Evolutionary conservation across 1,139 yeast species (phyloP), one percentile per base, ranked within the genome.

Genomic region (Debaryomyces udenii): DNA sequence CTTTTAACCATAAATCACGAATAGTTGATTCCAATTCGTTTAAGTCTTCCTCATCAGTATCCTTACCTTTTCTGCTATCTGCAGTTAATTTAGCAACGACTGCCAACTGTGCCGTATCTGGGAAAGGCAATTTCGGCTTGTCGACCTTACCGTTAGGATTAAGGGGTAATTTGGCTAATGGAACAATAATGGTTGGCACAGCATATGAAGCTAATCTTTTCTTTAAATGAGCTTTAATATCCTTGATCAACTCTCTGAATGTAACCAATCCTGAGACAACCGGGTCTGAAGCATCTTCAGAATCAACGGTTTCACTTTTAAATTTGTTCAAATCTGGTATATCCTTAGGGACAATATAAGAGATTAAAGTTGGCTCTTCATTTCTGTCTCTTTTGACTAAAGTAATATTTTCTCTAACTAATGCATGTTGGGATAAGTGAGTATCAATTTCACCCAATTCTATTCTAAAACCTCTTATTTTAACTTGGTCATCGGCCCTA

Each of bases 121-220:
- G 99, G 78, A 87, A 89, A 39, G 97, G 98, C 50, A 93, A 74
- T 56, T 93, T 91, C 28, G 98, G 99, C 68, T 94, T 94, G 66
- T 94, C 99, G 40, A 94, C 90, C 66, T 94, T 94, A 56, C 99
- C 99, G 61, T 94, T 94, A 43, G 99, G 99, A 65, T 94, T 94
- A 65, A 94, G 74, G 14, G 99, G 99, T 59, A 94, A 70, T 58
- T 82, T 83, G 24, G 76, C 75, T 70, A 94, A 74, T 20, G 97
- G 98, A 39, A 94, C 93, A 56, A 93, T 83, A 32, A 93, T 75
- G 1, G 96, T 77, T 38, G 99, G 99, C 39, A 94, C 86, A 11
- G 99, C 96, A 62, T 94, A 94, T 9, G 88, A 76, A 0, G 99
- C 97, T 46, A 94, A 76, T 67, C 96, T 84, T 56, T 85, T 87